Evolutionary conservation across 768 basidiomycete species (phyloP), one percentile per base, ranked within the genome.

Genomic region (Tulasnella sp.): DNA sequence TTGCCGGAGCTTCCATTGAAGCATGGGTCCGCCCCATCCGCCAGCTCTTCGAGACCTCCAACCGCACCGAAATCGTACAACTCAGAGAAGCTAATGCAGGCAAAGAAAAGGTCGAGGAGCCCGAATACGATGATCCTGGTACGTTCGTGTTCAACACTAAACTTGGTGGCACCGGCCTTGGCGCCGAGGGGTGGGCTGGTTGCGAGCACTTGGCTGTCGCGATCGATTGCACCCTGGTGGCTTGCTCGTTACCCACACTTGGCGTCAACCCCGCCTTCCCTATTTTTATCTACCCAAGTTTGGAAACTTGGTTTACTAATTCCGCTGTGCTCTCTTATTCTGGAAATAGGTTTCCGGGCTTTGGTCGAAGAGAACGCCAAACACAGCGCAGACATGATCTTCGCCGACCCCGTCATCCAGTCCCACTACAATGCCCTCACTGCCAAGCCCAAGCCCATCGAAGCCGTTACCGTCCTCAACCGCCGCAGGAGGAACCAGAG

Each of bases 281-380:
- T 48, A 48, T 48, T 48, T 48, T 48, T 48, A 70, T 70, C 69
- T 70, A 5, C 44, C 42, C 72, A 40, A 39, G 11, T 1, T 40
- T 13, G 40, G 40, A 7, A 40, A 13, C 11, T 40, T 7, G 6
- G 40, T 13, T 73, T 5, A 3, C 44, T 29, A 10, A 29, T 73
- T 39, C 18, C 5, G 35, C 42, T 5, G 9, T 46, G 55, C 42
- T 48, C 10, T 44, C n/a, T 42, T 16, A 0, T 9, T 70, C 13
- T 6, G 23, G 20, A 20, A 40, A 51, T 74, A 78, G 79, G 79
- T 37, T 79, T 78, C 77, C 77, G 79, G 13, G 79, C 79, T 23
- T 48, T 79, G 11, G 69, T 79, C 55, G 79, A 79, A 61, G 79
- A 79, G 75, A 77, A 79, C 57, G 79, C 73, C 39, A 79, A 79